These are phyloP conservation scores for Trichoderma arundinaceum DNA, from an alignment of 2,329 filamentous ascomycete genomes.

Conservation along the genomic window DNA sequence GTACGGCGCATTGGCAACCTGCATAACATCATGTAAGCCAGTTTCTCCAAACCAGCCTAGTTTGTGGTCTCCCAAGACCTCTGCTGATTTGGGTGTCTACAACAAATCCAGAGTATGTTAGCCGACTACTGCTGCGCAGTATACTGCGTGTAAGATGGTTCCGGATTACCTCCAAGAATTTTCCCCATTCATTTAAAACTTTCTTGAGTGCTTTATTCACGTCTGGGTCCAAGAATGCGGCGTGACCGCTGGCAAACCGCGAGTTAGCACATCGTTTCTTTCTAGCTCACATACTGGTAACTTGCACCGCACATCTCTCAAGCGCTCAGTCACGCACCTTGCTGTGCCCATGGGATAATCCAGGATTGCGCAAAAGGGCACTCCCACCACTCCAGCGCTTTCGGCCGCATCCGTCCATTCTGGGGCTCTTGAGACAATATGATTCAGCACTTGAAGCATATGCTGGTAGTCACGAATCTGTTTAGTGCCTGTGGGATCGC, in stretches of 20 bases:
- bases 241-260: conserved; percentile 50
- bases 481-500: conserved; percentile 64
- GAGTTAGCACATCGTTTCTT: conserved; percentile 7
- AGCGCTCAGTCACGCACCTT: conserved; percentile 43
- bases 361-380: conserved; percentile 60
- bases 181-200: conserved; percentile 63
- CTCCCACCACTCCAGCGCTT: conserved; percentile 58
- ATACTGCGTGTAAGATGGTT: background rate
- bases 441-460: conserved; percentile 70
- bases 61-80: conserved; percentile 52
- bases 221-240: conserved; percentile 60
- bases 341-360: conserved; percentile 63
- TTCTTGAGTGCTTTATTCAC: conserved; percentile 61
- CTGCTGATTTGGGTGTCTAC: conserved; percentile 58
- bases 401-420: conserved; percentile 60
- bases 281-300: background rate
- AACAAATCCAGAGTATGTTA: background rate
- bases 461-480: conserved; percentile 70
- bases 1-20: conserved; percentile 56
- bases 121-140: too few species aligned
- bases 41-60: conserved; percentile 63
- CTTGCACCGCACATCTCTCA: background rate
- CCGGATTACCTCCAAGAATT: conserved; percentile 52
- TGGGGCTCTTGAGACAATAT: conserved; percentile 58
- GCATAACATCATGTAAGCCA: conserved; percentile 54